Evolutionary conservation across 1,284 basidiomycete genomes (phyloP).

Genomic region (Meripilus lineatus): DNA sequence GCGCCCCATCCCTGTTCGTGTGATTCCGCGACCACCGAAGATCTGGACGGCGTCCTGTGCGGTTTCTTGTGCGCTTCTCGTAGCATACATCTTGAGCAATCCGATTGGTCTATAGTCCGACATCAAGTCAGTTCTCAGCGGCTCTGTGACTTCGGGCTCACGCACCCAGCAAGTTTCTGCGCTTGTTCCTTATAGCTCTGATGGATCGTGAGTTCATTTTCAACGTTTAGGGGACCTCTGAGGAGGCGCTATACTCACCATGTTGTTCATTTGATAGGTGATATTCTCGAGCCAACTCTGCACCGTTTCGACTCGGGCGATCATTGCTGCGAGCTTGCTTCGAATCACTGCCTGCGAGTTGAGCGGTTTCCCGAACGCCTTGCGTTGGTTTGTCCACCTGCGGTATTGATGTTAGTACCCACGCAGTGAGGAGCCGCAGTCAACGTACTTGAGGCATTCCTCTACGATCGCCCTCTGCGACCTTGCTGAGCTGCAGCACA

Average conservation of each 20-base stretch:
- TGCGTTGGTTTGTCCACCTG: slow-evolving; percentile 74
- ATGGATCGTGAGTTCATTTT: not conserved
- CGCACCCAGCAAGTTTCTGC: slow-evolving; percentile 35
- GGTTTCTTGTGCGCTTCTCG: slow-evolving; percentile 26
- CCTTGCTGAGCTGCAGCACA: slow-evolving; percentile 59
- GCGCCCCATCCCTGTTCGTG: slow-evolving; percentile 50
- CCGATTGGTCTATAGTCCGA: slow-evolving; percentile 21
- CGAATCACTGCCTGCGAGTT: slow-evolving; percentile 82
- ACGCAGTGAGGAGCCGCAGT: not conserved
- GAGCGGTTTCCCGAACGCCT: slow-evolving; percentile 85
- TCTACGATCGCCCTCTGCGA: slow-evolving; percentile 57
- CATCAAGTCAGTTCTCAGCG: not conserved
- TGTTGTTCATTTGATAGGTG: slow-evolving; percentile 90
- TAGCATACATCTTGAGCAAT: slow-evolving; percentile 28
- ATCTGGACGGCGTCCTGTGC: slow-evolving; percentile 48
- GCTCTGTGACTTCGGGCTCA: not conserved
- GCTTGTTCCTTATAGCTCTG: slow-evolving; percentile 37
- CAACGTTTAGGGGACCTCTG: too few relatives aligned
- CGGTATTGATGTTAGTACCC: slow-evolving; percentile 4
- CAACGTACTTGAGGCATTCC: slow-evolving; percentile 62
- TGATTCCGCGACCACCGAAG: slow-evolving; percentile 50
- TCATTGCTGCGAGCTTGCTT: slow-evolving; percentile 82
- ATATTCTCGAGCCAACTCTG: slow-evolving; percentile 90
- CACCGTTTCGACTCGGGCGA: slow-evolving; percentile 72
- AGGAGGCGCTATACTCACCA: slow-evolving; percentile 48